These are phyloP conservation scores for Jamesozyma rosinii DNA, from an alignment of 805 yeast species.

Conservation along the genomic window DNA sequence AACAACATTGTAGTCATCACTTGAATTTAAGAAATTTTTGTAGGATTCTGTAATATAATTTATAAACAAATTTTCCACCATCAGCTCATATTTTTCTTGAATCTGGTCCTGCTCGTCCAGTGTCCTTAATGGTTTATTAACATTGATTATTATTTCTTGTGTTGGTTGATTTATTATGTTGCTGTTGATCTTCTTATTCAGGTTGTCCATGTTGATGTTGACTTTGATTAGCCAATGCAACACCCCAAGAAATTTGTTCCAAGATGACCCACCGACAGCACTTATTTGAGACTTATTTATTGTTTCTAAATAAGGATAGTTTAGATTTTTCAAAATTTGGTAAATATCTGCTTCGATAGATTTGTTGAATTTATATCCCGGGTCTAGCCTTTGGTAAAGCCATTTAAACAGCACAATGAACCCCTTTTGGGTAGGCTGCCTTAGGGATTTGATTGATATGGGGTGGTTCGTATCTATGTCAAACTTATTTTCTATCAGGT, in stretches of 20 bases:
- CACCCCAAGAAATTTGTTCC: slow-evolving; percentile 79
- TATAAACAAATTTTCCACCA: slow-evolving; percentile 40
- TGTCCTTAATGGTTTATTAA: slow-evolving; percentile 19
- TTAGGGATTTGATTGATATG: slow-evolving; percentile 52
- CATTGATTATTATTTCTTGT: slow-evolving; percentile 24
- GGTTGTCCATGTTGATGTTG: slow-evolving; percentile 36
- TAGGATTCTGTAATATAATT: slow-evolving; percentile 60
- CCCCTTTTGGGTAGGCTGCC: slow-evolving; percentile 79
- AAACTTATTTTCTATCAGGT: slow-evolving; percentile 52
- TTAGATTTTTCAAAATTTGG: slow-evolving; percentile 50
- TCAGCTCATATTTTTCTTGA: slow-evolving; percentile 30
- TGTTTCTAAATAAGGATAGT: slow-evolving; percentile 72
- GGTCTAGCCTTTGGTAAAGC: slow-evolving; percentile 68
- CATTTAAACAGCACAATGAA: slow-evolving; percentile 72
- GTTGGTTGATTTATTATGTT: slow-evolving; percentile 22
- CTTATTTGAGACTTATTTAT: slow-evolving; percentile 78
- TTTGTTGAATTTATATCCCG: slow-evolving; percentile 59
- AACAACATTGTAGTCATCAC: slow-evolving; percentile 51
- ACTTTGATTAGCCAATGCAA: slow-evolving; percentile 70
- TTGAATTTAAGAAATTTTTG: slow-evolving; percentile 51
- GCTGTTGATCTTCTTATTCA: slow-evolving; percentile 16
- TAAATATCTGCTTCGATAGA: slow-evolving; percentile 71
- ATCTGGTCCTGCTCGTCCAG: slow-evolving; percentile 27
- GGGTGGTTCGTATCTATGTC: slow-evolving; percentile 69
- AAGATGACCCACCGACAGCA: slow-evolving; percentile 83